phyloP scores from a whole-genome alignment of 306 rosid species.

The Hippophae tibetana region DNA sequence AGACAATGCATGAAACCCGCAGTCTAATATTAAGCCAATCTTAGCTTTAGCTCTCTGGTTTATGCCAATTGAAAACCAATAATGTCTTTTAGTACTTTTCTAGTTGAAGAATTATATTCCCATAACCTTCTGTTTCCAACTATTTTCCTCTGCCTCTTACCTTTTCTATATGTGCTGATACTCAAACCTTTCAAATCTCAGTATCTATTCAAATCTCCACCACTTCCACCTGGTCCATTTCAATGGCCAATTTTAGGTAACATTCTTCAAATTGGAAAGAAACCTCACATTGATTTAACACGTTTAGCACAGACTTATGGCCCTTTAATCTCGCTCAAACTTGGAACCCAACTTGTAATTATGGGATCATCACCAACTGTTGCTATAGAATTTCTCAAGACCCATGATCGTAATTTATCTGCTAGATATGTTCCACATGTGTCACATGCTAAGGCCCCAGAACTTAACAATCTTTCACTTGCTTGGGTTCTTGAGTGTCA shows the following conservation, averaged over 20 bases:
- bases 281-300: background rate
- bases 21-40: too few species aligned
- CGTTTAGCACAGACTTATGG: constrained; percentile 2
- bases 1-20: too few species aligned
- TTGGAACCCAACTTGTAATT: constrained; percentile 10
- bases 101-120: background rate
- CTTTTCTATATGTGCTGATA: background rate
- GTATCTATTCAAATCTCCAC: background rate
- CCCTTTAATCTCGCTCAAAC: constrained; percentile 12
- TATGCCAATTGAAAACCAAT: background rate
- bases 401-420: constrained; percentile 8
- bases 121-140: constrained; percentile 1
- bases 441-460: background rate
- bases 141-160: background rate
- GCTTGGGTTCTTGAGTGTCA: constrained; percentile 13
- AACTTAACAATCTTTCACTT: background rate
- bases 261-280: background rate
- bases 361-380: constrained; percentile 6
- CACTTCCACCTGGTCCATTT: constrained; percentile 15
- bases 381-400: constrained; percentile 17
- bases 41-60: too few species aligned
- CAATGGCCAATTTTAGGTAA: constrained; percentile 23
- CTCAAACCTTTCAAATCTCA: background rate
- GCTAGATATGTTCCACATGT: constrained; percentile 7
- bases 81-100: background rate